These are phyloP conservation scores for Delitschia confertaspora DNA, from an alignment of 495 filamentous ascomycete species.

Conservation along the genomic window DNA sequence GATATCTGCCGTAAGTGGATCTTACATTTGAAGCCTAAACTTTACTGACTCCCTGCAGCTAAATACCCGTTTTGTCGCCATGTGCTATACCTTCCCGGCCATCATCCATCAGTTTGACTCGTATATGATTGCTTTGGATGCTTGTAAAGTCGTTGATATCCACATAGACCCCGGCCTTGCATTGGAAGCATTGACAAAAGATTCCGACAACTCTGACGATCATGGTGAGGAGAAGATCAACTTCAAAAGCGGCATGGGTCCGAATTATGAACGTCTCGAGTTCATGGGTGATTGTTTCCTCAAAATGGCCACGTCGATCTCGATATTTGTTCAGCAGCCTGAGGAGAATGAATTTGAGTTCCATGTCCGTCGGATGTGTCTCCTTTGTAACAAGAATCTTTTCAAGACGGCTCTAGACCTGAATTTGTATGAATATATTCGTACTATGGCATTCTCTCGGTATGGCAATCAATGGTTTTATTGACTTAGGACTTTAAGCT, in stretches of 20 bases:
- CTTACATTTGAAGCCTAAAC: background rate
- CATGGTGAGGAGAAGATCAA: constrained; percentile 62
- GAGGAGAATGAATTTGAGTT: constrained; percentile 77
- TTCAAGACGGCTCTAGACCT: constrained; percentile 63
- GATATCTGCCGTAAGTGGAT: constrained; percentile 61
- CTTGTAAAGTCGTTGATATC: constrained; percentile 50
- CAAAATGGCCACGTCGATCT: constrained; percentile 90
- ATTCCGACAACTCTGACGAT: constrained; percentile 83
- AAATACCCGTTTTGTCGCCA: constrained; percentile 52
- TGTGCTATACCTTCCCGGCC: constrained; percentile 66
- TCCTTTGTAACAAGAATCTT: constrained; percentile 89
- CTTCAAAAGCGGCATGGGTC: constrained; percentile 82
- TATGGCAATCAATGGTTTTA: constrained; percentile 27
- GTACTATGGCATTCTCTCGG: constrained; percentile 73
- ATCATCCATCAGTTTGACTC: constrained; percentile 77
- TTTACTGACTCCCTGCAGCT: constrained; percentile 44
- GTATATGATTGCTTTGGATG: constrained; percentile 70
- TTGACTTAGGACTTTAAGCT: background rate
- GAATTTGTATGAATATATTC: constrained; percentile 67
- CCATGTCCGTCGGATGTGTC: constrained; percentile 81
- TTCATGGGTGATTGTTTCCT: constrained; percentile 91
- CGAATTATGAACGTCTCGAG: constrained; percentile 91
- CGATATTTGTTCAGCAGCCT: constrained; percentile 65
- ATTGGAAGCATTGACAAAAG: constrained; percentile 88
- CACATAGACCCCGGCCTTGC: constrained; percentile 59